Base-by-base conservation (phyloP, 1,284 basidiomycete species). In the Tylopilus sp. region DNA sequence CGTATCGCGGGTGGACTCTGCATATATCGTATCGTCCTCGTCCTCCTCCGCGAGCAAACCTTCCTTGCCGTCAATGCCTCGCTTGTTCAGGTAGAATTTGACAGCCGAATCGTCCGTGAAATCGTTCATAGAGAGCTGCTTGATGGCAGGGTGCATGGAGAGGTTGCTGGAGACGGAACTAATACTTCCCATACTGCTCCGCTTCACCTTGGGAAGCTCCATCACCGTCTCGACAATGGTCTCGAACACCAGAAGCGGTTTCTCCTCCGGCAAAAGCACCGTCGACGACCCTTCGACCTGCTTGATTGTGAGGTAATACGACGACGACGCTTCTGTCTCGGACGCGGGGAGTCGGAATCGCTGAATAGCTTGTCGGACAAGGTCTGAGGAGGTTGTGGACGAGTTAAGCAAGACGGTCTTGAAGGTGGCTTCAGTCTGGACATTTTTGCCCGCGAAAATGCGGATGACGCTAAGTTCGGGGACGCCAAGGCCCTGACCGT, bases 31-130 rank as follows among this genome's bases (percentile, higher is more conserved):
- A 6, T 77, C 76, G 21, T 85, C 83, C 4, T 70, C 64, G 30
- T 71, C 62, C 31, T 64, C 64, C 5, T 61, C 65, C 2, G 53
- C 48, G 5, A 62, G 53, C 29, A 56, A 41, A 31, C 60, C 61
- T 44, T 72, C 65, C 37, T 70, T 59, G 10, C 62, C 68, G 12
- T 66, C 66, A 4, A 69, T 71, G 3, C 74, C 68, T 23, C 72
- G 71, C 44, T 82, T 76, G 63, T 96, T 92, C 55, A 99, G 70
- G 70, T 96, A 98, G 67, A 98, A 91, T 69, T 97, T 98, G 70
- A 98, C 95, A 1, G 88, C 86, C 10, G 92, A 93, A 63, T 98
- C 95, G 56, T 99, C 96, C 46, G 90, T 92, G 65, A 95, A 99
- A 66, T 98, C 96, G 59, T 93, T 96, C 90, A 95, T 93, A 29